phyloP scores from a whole-genome alignment of 306 rosid species.

The Acacia crassicarpa region DNA sequence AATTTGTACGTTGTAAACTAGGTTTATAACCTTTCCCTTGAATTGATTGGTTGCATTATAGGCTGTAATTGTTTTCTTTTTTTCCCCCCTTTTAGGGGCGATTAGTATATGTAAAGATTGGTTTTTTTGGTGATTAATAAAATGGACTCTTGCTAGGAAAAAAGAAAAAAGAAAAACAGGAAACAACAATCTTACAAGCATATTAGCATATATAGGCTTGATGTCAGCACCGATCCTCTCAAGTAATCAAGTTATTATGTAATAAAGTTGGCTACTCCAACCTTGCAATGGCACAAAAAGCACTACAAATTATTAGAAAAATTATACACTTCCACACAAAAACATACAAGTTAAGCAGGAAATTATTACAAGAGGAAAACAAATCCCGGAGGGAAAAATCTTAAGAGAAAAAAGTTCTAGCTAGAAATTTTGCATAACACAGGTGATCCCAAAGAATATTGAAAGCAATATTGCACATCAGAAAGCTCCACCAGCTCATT shows the following conservation, averaged over 20 bases:
- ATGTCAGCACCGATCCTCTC: conserved; percentile 79
- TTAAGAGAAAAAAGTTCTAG: background rate
- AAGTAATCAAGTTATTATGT: conserved; percentile 69
- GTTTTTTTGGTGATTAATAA: too few relatives aligned
- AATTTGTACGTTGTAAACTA: too few relatives aligned
- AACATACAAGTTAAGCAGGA: too few relatives aligned
- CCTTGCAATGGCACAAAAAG: conserved; percentile 52
- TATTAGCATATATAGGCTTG: conserved; percentile 67
- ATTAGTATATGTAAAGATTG: too few relatives aligned
- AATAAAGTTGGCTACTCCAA: conserved; percentile 87
- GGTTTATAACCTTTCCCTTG: too few relatives aligned
- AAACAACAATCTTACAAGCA: conserved; percentile 75
- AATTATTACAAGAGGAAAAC: too few relatives aligned
- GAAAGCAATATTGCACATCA: background rate
- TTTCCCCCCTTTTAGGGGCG: too few relatives aligned
- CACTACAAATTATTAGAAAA: conserved; percentile 15
- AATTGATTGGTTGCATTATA: too few relatives aligned
- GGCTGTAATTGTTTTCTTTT: too few relatives aligned
- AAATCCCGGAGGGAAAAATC: background rate
- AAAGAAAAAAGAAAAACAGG: too few relatives aligned
- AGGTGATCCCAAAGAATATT: background rate
- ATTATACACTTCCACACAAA: too few relatives aligned
- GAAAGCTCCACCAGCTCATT: background rate
- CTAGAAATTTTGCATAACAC: background rate
- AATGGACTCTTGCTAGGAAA: too few relatives aligned